Conservation (phyloP, 352 stramenopile species). For the Pythium volutum region DNA sequence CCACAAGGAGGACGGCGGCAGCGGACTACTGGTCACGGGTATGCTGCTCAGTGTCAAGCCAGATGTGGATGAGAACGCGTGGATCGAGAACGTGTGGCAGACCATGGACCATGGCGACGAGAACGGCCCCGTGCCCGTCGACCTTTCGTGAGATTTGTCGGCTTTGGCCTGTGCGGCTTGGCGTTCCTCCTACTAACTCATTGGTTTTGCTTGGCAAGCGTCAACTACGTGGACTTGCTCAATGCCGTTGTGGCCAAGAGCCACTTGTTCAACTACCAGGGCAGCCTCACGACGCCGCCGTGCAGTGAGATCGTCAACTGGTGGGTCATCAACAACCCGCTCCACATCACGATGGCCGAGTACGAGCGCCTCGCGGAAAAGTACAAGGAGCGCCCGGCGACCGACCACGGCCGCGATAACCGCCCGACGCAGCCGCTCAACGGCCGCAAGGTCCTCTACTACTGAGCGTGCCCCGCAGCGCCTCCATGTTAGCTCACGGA, state of each 20-base stretch:
- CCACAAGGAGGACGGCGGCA: slow-evolving; percentile 36
- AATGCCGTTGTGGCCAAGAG: slow-evolving; percentile 45
- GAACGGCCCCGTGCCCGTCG: slow-evolving; percentile 22
- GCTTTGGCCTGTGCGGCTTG: background rate
- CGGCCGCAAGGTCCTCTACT: slow-evolving; percentile 45
- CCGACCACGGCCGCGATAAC: slow-evolving; percentile 39
- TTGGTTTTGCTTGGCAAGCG: slow-evolving; percentile 12
- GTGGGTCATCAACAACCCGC: slow-evolving; percentile 57
- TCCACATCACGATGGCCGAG: slow-evolving; percentile 41
- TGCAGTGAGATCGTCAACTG: slow-evolving; percentile 60
- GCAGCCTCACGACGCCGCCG: slow-evolving; percentile 52
- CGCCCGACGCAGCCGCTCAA: slow-evolving; percentile 53
- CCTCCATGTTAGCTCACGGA: background rate
- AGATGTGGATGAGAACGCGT: slow-evolving; percentile 33
- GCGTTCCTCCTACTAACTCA: background rate
- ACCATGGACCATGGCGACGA: slow-evolving; percentile 36
- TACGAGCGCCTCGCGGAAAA: slow-evolving; percentile 31
- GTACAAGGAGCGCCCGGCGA: slow-evolving; percentile 35
- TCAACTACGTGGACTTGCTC: slow-evolving; percentile 62
- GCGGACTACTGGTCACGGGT: slow-evolving; percentile 38
- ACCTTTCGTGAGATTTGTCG: slow-evolving; percentile 31
- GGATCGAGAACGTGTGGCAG: slow-evolving; percentile 45
- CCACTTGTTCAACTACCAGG: slow-evolving; percentile 65
- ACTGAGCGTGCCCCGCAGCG: slow-evolving; percentile 17
- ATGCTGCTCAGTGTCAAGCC: slow-evolving; percentile 44